Percentiles rank a stretch among this genome's conserved stretches.
phyloP scores from a whole-genome alignment of 768 basidiomycete species.

The Suillus americanus region DNA sequence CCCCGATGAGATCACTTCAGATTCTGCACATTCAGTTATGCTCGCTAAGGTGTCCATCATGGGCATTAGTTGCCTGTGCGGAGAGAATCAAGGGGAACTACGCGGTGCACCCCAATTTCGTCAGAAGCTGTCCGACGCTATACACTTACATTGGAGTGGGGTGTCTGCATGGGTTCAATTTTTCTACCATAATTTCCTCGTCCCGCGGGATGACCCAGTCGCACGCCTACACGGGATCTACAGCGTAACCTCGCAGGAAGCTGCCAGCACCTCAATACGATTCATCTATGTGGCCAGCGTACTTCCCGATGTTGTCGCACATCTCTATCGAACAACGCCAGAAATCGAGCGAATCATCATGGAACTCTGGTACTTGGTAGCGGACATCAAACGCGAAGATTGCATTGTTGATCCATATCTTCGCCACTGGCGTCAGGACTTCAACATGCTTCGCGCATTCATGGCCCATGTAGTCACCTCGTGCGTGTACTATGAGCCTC shows the following conservation, averaged over 20 bases:
- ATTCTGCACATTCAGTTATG: slow-evolving; percentile 1
- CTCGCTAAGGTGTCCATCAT: slow-evolving; percentile 1
- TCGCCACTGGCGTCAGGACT: slow-evolving; percentile 1
- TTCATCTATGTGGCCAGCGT: background rate
- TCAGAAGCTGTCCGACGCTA: background rate
- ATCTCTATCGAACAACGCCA: background rate
- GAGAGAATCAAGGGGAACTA: background rate
- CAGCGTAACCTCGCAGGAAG: background rate
- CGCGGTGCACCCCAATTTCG: background rate
- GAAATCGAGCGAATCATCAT: slow-evolving; percentile 2
- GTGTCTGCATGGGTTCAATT: background rate
- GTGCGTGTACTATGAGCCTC: background rate
- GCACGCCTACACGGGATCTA: background rate
- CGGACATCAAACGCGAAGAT: background rate
- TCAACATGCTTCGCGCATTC: slow-evolving; percentile 1
- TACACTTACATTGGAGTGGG: background rate
- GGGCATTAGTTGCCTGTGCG: background rate
- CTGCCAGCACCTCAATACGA: background rate
- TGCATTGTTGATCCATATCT: background rate
- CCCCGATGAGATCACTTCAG: background rate
- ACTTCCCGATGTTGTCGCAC: background rate
- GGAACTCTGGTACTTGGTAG: background rate
- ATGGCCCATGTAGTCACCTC: slow-evolving; percentile 1
- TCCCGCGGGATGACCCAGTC: background rate
- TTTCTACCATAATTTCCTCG: background rate